Evolutionary conservation across 2,329 filamentous ascomycete genomes (phyloP), one percentile per base, ranked within the genome.

Genomic region (Alternaria novae-zelandiae): DNA sequence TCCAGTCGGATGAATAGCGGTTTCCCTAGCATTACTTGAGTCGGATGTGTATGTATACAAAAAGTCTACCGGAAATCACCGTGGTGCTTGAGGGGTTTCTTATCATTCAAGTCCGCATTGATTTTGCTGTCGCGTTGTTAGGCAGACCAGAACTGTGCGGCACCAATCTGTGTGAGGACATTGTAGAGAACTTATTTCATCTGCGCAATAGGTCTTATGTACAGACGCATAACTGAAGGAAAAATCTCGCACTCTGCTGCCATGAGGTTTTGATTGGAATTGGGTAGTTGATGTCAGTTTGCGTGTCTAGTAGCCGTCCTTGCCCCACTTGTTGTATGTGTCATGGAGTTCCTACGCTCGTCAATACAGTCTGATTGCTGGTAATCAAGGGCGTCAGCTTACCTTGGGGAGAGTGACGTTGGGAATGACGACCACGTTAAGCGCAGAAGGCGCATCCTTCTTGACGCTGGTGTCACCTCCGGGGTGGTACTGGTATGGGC

Each of bases 321-420:
- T 98, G 83, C 96, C 96, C 89, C 93, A 98, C 88, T 99, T 99
- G 92, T 99, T 99, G 89, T 91, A 98, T 85, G 91, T 91, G 75
- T 99, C 96, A 85, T 99, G 96, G 70, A 97, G 89, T 77, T 91
- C 87, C 93, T 96, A 47, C 46, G 21, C 10, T 26, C 21, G 45
- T 67, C 44, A 66, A 55, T 30, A 53, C 15, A 23, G 21, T 32
- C 25, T 13, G 41, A 46, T 21, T 15, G 10, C 36, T 41, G n/a
- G 36, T 41, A 17, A 11, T 13, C 28, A 20, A 11, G 26, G 51
- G 28, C 11, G 32, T 17, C 32, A 17, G 32, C 64, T 53, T 72
- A 74, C 79, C 90, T 91, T 94, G 79, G 96, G 94, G 73, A 98
- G 86, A 78, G 91, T 96, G 79, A 99, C 94, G 79, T 97, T 91